A percentile compares a stretch with the other conserved stretches of the same genome.
phyloP scores from a whole-genome alignment of 164 flowering plant species.

The Kalanchoe fedtschenkoi region DNA sequence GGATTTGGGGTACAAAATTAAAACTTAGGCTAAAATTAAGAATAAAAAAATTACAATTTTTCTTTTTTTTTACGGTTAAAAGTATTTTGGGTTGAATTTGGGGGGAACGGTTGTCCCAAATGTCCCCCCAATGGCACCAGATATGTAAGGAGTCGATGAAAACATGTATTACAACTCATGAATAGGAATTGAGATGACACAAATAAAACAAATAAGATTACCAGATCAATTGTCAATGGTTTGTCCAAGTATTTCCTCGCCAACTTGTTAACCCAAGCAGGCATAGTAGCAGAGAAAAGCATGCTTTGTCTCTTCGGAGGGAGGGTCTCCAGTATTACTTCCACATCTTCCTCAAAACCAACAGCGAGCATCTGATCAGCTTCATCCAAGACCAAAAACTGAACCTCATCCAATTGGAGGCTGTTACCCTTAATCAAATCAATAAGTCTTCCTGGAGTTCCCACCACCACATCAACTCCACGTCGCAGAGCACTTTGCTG shows the following conservation, averaged over 20 bases:
- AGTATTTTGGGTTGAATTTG: too few species aligned
- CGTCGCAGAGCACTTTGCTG: slow-evolving; percentile 83
- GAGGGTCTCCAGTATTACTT: slow-evolving; percentile 58
- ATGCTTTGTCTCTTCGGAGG: slow-evolving; percentile 86
- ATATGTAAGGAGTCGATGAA: too few species aligned
- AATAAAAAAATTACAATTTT: too few species aligned
- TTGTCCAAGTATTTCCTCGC: slow-evolving; percentile 74
- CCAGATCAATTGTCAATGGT: slow-evolving; percentile 9
- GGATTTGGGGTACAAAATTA: too few species aligned
- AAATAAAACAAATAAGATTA: background rate
- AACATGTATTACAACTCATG: background rate
- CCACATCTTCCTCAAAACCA: slow-evolving; percentile 98
- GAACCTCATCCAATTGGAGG: slow-evolving; percentile 75
- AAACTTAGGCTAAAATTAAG: too few species aligned
- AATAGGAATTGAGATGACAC: background rate
- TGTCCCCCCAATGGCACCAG: too few species aligned
- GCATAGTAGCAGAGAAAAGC: slow-evolving; percentile 99
- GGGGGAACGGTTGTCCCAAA: too few species aligned
- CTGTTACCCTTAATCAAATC: slow-evolving; percentile 63
- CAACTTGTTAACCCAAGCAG: slow-evolving; percentile 87
- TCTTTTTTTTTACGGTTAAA: too few species aligned
- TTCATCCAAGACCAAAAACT: slow-evolving; percentile 89
- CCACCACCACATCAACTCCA: slow-evolving; percentile 97
- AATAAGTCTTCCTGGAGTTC: slow-evolving; percentile 93
- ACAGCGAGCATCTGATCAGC: slow-evolving; percentile 99